These are phyloP conservation scores for Cladosporium sp. DNA, from an alignment of 2,329 filamentous ascomycete species.

Conservation along the genomic window DNA sequence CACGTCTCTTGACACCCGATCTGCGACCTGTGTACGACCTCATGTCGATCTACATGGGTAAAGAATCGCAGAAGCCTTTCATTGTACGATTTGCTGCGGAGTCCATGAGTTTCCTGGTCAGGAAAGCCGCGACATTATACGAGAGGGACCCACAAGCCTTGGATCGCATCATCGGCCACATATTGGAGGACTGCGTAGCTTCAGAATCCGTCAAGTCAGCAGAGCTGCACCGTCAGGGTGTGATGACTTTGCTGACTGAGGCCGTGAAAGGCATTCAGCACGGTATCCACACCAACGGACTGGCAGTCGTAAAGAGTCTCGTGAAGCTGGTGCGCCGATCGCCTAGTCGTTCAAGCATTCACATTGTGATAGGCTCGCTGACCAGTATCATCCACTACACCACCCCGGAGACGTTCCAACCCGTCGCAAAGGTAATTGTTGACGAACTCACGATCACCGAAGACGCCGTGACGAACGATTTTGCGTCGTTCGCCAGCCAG, in stretches of 20 bases:
- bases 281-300: conserved; percentile 58
- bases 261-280: conserved; percentile 65
- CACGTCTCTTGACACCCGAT: conserved; percentile 80
- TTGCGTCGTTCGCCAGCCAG: conserved; percentile 43
- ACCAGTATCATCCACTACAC: conserved; percentile 83
- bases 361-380: conserved; percentile 73
- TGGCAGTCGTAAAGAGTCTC: conserved; percentile 54
- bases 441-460: conserved; percentile 45
- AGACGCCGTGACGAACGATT: conserved; percentile 40
- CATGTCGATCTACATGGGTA: conserved; percentile 81
- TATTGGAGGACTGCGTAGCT: conserved; percentile 65
- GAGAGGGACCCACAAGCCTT: conserved; percentile 71
- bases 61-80: conserved; percentile 76
- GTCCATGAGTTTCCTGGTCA: conserved; percentile 87
- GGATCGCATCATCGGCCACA: conserved; percentile 67
- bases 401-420: conserved; percentile 68
- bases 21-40: conserved; percentile 80
- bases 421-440: conserved; percentile 64
- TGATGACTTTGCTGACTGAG: conserved; percentile 92
- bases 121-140: conserved; percentile 79
- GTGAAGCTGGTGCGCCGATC: conserved; percentile 33
- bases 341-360: conserved; percentile 41
- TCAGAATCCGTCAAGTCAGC: conserved; percentile 55
- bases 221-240: conserved; percentile 73
- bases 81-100: conserved; percentile 92